Evolutionary conservation across 2,329 filamentous ascomycete genomes (phyloP), one percentile per base, ranked within the genome.

Genomic region (Colletotrichum tropicicola): DNA sequence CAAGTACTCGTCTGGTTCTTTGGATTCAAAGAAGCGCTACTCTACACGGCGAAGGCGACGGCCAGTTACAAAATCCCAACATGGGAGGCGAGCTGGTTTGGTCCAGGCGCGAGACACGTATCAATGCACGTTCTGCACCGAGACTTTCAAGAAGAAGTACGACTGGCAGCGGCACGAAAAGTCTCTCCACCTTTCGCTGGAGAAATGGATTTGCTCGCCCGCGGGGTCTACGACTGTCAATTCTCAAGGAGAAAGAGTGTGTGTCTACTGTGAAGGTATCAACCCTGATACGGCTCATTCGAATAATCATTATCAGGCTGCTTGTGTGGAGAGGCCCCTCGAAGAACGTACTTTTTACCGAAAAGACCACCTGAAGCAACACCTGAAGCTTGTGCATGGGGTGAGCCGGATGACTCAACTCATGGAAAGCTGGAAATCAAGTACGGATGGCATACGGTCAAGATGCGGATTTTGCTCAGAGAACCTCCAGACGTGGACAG

Each of bases 161-260:
- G 80, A 82, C 21, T 83, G 81, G 81, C 78, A 79, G 35, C 75
- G 85, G 19, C 85, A 87, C 65, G 85, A 87, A 59, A 80, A 79
- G 43, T 78, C 80, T 54, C 77, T 79, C 54, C 85, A 76, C 71
- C 77, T 76, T 51, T 84, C 78, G 9, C 82, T 82, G 0, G 80
- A 77, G 71, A 76, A 70, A 49, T 87, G 75, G 85, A 79, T 78
- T 63, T 86, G 77, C 45, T 74, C 76, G 1, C 80, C 79, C 2
- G 13, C 54, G 0, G 78, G 78, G n/a, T 71, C 76, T 3, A 69
- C 62, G 0, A 76, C 79, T 1, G 70, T 80, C 1, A 77, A 83
- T 17, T 76, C 80, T 13, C 73, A 78, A 2, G 80, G 79, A n/a
- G 80, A 82, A 3, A 76, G 75, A 41, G 51, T 54, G 2, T 82